phyloP scores from a whole-genome alignment of 352 stramenopile species.

The Phytopythium boreale region DNA sequence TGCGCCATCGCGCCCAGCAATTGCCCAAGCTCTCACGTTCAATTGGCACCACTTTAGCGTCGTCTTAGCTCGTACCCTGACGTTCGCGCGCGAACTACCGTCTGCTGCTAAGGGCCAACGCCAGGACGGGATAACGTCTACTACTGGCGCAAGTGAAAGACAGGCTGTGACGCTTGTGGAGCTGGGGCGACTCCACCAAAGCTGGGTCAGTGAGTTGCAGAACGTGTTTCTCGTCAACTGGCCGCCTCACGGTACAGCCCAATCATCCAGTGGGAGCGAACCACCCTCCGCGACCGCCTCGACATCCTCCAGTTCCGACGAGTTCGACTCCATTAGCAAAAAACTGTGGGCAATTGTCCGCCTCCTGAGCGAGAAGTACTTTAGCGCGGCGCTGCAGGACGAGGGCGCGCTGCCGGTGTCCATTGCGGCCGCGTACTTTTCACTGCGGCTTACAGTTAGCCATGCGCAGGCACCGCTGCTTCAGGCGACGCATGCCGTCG shows the following conservation, averaged over 20 bases:
- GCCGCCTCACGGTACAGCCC: background rate
- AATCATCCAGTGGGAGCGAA: background rate
- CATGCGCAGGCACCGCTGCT: conserved; percentile 21
- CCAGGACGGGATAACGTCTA: background rate
- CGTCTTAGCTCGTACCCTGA: conserved; percentile 36
- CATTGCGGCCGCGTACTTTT: conserved; percentile 41
- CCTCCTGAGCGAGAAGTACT: conserved; percentile 61
- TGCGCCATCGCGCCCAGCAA: background rate
- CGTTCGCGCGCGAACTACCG: conserved; percentile 15
- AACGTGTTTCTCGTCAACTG: conserved; percentile 41
- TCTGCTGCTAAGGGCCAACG: background rate
- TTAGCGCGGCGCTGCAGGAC: conserved; percentile 45
- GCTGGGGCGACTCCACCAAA: conserved; percentile 59
- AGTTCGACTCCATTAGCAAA: conserved; percentile 18
- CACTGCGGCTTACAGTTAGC: conserved; percentile 24
- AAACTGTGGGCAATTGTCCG: conserved; percentile 30
- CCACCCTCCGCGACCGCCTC: background rate
- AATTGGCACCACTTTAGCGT: conserved; percentile 50
- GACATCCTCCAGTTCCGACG: background rate
- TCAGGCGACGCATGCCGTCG: conserved; percentile 2
- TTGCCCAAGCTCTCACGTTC: conserved; percentile 17
- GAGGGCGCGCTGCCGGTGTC: conserved; percentile 19
- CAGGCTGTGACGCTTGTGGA: conserved; percentile 31
- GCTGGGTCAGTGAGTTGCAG: conserved; percentile 51
- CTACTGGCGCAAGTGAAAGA: background rate